Evolutionary conservation across 257 asterid species (phyloP), one percentile per base, ranked within the genome.

Genomic region (Haberlea rhodopensis): DNA sequence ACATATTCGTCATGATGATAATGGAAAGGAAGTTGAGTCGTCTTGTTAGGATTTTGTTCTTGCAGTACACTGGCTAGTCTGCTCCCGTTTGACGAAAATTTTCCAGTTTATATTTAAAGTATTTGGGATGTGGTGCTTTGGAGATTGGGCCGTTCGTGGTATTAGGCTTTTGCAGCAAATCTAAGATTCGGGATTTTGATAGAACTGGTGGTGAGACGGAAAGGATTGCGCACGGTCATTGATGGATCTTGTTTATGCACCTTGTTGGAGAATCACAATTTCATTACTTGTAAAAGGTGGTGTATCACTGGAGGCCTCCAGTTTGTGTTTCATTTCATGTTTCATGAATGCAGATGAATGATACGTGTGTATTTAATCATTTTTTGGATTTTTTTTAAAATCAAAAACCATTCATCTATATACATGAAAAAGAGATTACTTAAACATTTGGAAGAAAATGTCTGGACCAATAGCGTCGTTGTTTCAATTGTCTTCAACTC

Each of bases 21-120:
- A 82, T 58, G 96, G 88, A 19, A 85, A 82, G 78, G 92, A 82
- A 76, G 77, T 69, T 22, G 86, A 74, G 43, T 28, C 78, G 65
- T 87, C 80, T 21, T 8, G 76, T 71, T 81, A 75, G 69, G 23
- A 53, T 67, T 53, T 8, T 57, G 8, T 62, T 55, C 40, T 66
- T 69, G 29, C 53, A 52, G 32, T 43, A 51, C 57, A 55, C 45
- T 18, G 71, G 18, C 56, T 15, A 13, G 19, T 15, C 19, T 5
- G 19, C 49, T 40, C 19, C 49, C 19, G 19, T 40, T 43, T 5
- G 8, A 43, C 19, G 19, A 43, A 43, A 43, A 43, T 43, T 15
- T 13, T 15, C 19, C 51, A 5, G 51, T 13, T n/a, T 15, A 15
- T 6, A 16, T 43, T 43, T 16, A 43, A 43, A 15, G 19, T 16